phyloP scores from a whole-genome alignment of 1,284 basidiomycete species.

The Irpex lacteus region DNA sequence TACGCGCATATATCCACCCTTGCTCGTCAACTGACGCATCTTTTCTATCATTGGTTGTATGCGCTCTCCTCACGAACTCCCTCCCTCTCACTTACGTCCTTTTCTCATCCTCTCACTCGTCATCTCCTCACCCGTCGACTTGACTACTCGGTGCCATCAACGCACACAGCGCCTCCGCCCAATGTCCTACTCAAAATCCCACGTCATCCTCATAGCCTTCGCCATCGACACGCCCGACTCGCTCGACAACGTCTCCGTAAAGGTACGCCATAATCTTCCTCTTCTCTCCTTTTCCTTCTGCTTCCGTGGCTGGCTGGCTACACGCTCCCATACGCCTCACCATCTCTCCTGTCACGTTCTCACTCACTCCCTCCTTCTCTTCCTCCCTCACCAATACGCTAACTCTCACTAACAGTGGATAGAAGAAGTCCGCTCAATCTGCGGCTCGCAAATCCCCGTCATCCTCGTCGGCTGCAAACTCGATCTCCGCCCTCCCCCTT shows the following conservation, averaged over 20 bases:
- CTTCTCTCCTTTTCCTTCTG: too few species aligned
- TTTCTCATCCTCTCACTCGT: too few species aligned
- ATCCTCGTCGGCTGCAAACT: conserved; percentile 87
- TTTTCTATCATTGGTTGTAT: too few species aligned
- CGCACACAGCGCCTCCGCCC: conserved; percentile 76
- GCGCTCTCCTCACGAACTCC: too few species aligned
- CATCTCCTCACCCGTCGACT: too few species aligned
- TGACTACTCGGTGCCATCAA: neutral
- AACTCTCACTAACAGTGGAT: too few species aligned
- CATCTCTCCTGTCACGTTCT: too few species aligned
- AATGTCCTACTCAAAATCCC: conserved; percentile 96
- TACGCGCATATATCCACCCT: conserved; percentile 31
- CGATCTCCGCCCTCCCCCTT: conserved; percentile 66
- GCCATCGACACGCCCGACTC: conserved; percentile 96
- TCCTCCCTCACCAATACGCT: too few species aligned
- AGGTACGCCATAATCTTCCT: conserved; percentile 46
- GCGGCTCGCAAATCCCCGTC: conserved; percentile 80
- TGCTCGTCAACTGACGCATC: neutral
- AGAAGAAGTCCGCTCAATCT: conserved; percentile 91
- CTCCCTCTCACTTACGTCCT: too few species aligned
- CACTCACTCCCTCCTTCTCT: too few species aligned
- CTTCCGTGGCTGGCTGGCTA: too few species aligned
- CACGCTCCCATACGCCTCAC: too few species aligned
- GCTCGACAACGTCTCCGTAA: conserved; percentile 91
- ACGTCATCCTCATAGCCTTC: conserved; percentile 98